Evolutionary conservation across 805 yeast genomes (phyloP).

Genomic region (Ogataea pini): DNA sequence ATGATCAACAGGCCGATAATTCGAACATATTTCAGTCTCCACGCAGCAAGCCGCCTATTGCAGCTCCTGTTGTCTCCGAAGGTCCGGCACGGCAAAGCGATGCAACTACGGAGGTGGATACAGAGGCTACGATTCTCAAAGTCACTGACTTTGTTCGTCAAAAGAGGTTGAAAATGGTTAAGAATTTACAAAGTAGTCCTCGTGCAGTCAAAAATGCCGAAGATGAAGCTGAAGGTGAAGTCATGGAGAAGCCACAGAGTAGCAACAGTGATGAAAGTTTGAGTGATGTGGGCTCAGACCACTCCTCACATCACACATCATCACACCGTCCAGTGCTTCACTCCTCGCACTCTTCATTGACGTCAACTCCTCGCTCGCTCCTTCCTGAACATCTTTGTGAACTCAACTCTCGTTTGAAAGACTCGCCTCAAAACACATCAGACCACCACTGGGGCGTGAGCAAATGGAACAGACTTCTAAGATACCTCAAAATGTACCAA

Average conservation of each 20-base stretch:
- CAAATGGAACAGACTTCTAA: constrained; percentile 28
- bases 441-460: constrained; percentile 22
- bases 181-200: constrained; percentile 1
- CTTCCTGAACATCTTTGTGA: constrained; percentile 1
- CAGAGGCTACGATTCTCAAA: constrained; percentile 28
- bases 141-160: constrained; percentile 26
- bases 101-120: constrained; percentile 14
- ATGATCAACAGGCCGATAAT: constrained; percentile 10
- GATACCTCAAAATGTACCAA: constrained; percentile 24
- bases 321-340: too few species aligned
- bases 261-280: not conserved
- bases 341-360: not conserved
- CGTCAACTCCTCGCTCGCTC: not conserved
- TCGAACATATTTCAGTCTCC: not conserved
- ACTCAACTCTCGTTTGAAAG: not conserved
- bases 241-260: not conserved
- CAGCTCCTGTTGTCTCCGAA: not conserved
- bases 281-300: too few species aligned
- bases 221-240: not conserved
- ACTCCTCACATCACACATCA: too few species aligned
- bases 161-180: constrained; percentile 14
- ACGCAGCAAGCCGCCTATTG: not conserved
- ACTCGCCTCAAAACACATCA: too few species aligned
- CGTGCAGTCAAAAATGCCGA: not conserved
- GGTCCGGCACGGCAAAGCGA: constrained; percentile 4